Evolutionary conservation across 2,329 filamentous ascomycete species (phyloP).

Genomic region (Colletotrichum neosansevieriae): DNA sequence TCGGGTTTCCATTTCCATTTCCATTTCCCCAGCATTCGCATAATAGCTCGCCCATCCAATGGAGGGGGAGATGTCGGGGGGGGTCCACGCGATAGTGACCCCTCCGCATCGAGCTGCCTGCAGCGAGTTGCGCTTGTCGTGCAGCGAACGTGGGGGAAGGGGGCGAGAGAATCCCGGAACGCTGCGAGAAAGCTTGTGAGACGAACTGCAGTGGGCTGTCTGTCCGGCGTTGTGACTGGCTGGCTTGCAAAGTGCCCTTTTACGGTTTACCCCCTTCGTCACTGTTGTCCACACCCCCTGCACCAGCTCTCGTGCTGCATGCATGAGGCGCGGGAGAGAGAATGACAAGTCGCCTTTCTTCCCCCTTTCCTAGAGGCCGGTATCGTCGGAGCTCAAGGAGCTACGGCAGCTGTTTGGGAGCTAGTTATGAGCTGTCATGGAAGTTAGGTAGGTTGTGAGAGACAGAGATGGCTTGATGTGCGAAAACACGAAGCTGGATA

Average conservation of each 20-base stretch:
- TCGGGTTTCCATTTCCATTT: slow-evolving; percentile 39
- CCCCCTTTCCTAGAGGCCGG: background rate
- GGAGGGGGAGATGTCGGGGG: background rate
- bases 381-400: slow-evolving; percentile 9
- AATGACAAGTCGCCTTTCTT: slow-evolving; percentile 3
- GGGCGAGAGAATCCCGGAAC: background rate
- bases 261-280: background rate
- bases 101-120: slow-evolving; percentile 20
- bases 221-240: slow-evolving; percentile 1
- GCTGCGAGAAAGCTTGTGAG: slow-evolving; percentile 33
- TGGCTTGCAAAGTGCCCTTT: slow-evolving; percentile 15
- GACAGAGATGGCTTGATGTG: background rate
- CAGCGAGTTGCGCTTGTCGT: slow-evolving; percentile 20
- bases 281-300: background rate
- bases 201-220: slow-evolving; percentile 23
- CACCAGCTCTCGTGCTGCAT: background rate
- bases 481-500: slow-evolving; percentile 7
- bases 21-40: slow-evolving; percentile 40
- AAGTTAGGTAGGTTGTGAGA: background rate
- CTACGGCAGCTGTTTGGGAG: slow-evolving; percentile 15
- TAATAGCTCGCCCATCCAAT: slow-evolving; percentile 34
- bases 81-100: background rate
- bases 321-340: background rate
- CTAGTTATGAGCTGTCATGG: slow-evolving; percentile 12
- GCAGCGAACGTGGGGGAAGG: slow-evolving; percentile 31